Conservation (phyloP, 2,329 filamentous ascomycete species). For the Botrytis deweyae region DNA sequence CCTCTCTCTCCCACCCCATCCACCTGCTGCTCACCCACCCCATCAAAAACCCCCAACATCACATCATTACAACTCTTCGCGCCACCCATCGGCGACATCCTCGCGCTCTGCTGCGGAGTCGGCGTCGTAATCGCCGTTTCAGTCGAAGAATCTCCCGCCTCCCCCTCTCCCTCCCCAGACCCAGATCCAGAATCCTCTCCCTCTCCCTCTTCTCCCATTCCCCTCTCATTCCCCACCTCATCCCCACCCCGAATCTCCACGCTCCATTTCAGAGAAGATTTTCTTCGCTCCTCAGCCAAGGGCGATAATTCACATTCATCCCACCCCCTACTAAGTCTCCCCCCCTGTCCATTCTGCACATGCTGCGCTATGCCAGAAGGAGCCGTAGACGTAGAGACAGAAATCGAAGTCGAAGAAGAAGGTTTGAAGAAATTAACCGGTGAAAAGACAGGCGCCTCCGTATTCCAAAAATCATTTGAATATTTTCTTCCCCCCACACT, state of each 20-base stretch:
- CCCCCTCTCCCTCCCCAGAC: not conserved
- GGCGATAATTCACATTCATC: slow-evolving; percentile 8
- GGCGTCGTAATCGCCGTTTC: slow-evolving; percentile 8
- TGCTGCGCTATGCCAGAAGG: not conserved
- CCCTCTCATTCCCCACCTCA: not conserved
- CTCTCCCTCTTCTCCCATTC: not conserved
- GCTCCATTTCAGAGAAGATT: not conserved
- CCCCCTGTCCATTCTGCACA: not conserved
- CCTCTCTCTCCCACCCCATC: not conserved
- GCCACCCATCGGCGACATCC: not conserved
- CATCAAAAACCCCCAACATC: not conserved
- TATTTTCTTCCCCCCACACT: not conserved
- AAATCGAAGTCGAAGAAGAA: not conserved
- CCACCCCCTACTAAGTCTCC: not conserved
- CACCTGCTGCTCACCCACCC: no score
- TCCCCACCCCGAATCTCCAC: not conserved
- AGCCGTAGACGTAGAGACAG: not conserved
- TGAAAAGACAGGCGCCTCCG: not conserved
- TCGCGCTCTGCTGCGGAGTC: not conserved
- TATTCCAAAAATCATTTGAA: slow-evolving; percentile 9
- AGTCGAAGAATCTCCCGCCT: not conserved
- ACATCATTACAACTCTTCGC: slow-evolving; percentile 12
- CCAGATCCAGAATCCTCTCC: not conserved
- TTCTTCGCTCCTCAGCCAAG: not conserved
- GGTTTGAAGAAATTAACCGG: not conserved